phyloP scores from a whole-genome alignment of 805 yeast genomes.

The Pichia membranifaciens region DNA sequence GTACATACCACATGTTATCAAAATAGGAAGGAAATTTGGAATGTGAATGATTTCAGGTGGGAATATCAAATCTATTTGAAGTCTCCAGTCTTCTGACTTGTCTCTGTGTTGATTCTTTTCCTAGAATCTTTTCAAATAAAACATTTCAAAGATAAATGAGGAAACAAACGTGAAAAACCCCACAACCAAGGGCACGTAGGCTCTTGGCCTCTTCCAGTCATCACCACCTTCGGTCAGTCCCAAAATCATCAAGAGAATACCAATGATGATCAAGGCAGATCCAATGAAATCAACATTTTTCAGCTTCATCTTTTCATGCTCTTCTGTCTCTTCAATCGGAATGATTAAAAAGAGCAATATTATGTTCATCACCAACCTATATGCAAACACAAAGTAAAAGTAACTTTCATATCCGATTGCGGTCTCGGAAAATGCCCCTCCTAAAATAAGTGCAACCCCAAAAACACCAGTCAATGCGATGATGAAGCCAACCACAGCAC shows the following conservation, averaged over 20 bases:
- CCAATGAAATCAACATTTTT: constrained; percentile 34
- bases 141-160: constrained; percentile 30
- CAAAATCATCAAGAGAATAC: constrained; percentile 34
- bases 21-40: constrained; percentile 18
- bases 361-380: constrained; percentile 16
- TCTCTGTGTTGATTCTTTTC: neutral
- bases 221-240: constrained; percentile 44
- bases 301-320: constrained; percentile 18
- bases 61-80: constrained; percentile 18
- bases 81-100: neutral
- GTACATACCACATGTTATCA: constrained; percentile 10
- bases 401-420: constrained; percentile 35
- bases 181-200: constrained; percentile 37
- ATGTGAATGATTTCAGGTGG: constrained; percentile 19
- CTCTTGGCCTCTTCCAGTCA: constrained; percentile 36
- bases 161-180: constrained; percentile 31
- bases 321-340: constrained; percentile 26
- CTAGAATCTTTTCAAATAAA: constrained; percentile 15
- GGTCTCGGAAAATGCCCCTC: constrained; percentile 39
- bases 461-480: constrained; percentile 25
- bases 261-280: constrained; percentile 30
- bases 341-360: constrained; percentile 23
- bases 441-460: constrained; percentile 37
- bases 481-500: constrained; percentile 15
- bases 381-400: constrained; percentile 35